A percentile compares a stretch with the other conserved stretches of the same genome.
These are phyloP conservation scores for Tricholoma hemisulphureum DNA, from an alignment of 768 basidiomycete genomes.

Conservation along the genomic window DNA sequence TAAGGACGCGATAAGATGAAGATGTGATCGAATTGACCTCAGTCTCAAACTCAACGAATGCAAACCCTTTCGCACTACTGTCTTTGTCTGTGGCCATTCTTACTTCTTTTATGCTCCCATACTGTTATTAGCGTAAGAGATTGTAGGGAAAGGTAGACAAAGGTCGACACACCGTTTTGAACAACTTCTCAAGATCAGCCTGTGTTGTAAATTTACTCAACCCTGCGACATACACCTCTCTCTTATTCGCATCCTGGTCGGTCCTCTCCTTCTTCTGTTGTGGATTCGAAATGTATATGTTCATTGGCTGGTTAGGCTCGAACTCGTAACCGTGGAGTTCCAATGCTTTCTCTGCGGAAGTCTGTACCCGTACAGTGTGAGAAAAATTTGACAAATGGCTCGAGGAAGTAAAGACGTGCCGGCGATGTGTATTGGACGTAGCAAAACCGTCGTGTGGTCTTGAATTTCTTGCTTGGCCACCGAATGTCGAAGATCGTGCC, in stretches of 20 bases:
- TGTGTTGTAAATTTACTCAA: conserved; percentile 76
- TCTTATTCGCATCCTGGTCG: conserved; percentile 79
- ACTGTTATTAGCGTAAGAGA: conserved; percentile 43
- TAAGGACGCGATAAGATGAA: neutral
- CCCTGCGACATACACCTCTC: conserved; percentile 87
- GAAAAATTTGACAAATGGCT: neutral
- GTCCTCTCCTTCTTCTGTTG: conserved; percentile 86
- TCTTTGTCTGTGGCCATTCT: conserved; percentile 73
- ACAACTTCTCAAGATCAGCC: conserved; percentile 74
- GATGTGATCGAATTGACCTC: conserved; percentile 49
- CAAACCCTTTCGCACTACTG: conserved; percentile 78
- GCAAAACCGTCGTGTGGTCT: conserved; percentile 85
- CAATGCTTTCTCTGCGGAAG: conserved; percentile 73
- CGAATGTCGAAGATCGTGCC: conserved; percentile 91
- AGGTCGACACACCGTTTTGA: conserved; percentile 58
- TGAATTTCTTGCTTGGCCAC: conserved; percentile 98
- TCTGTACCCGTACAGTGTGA: conserved; percentile 32
- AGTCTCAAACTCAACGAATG: conserved; percentile 87
- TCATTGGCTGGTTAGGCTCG: conserved; percentile 63
- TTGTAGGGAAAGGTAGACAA: neutral
- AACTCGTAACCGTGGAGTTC: conserved; percentile 76
- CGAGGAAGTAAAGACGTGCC: conserved; percentile 43
- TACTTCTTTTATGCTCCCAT: conserved; percentile 78
- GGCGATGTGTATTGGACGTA: conserved; percentile 90
- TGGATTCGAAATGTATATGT: conserved; percentile 87